Conservation (phyloP, 257 asterid species). For the Solanum dulcamara region DNA sequence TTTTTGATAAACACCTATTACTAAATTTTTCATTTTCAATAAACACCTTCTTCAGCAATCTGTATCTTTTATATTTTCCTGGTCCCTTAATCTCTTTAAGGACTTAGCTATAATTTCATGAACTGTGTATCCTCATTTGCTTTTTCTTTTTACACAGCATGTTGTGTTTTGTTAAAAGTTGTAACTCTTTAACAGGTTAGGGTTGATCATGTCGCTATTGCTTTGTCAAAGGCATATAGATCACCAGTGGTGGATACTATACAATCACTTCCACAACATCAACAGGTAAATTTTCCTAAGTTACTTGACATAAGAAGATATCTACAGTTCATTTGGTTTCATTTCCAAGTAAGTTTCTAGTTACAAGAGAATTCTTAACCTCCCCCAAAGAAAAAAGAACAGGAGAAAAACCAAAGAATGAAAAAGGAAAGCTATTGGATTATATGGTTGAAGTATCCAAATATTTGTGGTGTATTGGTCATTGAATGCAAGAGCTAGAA, state of each 20-base stretch:
- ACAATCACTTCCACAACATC: conserved; percentile 95
- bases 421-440: neutral
- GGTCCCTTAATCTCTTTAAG: neutral
- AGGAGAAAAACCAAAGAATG: neutral
- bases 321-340: neutral
- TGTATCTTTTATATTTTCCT: neutral
- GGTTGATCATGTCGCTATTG: conserved; percentile 82
- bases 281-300: conserved; percentile 45
- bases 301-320: neutral
- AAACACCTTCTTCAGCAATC: neutral
- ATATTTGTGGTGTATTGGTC: neutral
- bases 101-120: neutral
- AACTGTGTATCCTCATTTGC: neutral
- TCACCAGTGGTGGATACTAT: conserved; percentile 79
- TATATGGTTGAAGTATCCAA: neutral
- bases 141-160: neutral
- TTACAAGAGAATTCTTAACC: neutral
- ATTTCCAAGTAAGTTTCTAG: neutral
- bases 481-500: neutral
- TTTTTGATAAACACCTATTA: neutral
- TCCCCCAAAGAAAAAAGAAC: neutral
- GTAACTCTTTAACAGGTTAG: conserved; percentile 48
- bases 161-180: neutral
- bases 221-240: conserved; percentile 69
- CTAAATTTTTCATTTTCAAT: neutral